These are phyloP conservation scores for Astrephomene gubernaculifera DNA, from an alignment of 139 green algal genomes.

Conservation along the genomic window DNA sequence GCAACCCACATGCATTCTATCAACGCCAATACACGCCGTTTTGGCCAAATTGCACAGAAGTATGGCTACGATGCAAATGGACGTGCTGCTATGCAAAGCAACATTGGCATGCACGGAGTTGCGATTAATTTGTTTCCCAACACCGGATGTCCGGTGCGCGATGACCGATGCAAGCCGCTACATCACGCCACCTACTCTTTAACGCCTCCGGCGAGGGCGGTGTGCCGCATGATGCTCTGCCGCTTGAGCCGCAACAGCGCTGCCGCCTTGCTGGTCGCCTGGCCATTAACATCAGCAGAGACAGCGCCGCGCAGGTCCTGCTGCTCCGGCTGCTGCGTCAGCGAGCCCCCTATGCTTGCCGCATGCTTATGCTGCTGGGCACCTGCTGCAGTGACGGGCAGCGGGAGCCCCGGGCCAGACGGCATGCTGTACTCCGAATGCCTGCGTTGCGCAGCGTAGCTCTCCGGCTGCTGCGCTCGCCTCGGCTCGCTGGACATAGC, in stretches of 20 bases:
- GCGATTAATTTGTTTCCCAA: too few relatives aligned
- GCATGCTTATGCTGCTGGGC: not conserved
- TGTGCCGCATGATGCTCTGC: conserved; percentile 41
- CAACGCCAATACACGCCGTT: too few relatives aligned
- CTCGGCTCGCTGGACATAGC: not conserved
- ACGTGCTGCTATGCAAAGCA: too few relatives aligned
- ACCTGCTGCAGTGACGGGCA: not conserved
- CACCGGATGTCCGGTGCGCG: too few relatives aligned
- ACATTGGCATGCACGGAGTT: too few relatives aligned
- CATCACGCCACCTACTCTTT: conserved; percentile 12
- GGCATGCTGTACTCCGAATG: conserved; percentile 2
- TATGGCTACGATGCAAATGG: too few relatives aligned
- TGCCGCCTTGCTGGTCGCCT: not conserved
- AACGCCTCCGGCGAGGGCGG: not conserved
- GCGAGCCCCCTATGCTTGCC: not conserved
- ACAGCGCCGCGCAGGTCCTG: not conserved
- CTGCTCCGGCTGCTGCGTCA: not conserved
- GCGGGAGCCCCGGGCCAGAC: not conserved
- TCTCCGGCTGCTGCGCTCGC: not conserved
- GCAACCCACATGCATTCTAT: too few relatives aligned
- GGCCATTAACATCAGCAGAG: not conserved
- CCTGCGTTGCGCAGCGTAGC: not conserved
- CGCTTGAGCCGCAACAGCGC: conserved; percentile 51
- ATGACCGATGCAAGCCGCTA: too few relatives aligned
- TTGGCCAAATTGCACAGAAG: too few relatives aligned